A percentile compares a stretch with the other conserved stretches of the same genome.
Evolutionary conservation across 2,329 filamentous ascomycete species (phyloP).

Genomic region (Fusarium siculi): DNA sequence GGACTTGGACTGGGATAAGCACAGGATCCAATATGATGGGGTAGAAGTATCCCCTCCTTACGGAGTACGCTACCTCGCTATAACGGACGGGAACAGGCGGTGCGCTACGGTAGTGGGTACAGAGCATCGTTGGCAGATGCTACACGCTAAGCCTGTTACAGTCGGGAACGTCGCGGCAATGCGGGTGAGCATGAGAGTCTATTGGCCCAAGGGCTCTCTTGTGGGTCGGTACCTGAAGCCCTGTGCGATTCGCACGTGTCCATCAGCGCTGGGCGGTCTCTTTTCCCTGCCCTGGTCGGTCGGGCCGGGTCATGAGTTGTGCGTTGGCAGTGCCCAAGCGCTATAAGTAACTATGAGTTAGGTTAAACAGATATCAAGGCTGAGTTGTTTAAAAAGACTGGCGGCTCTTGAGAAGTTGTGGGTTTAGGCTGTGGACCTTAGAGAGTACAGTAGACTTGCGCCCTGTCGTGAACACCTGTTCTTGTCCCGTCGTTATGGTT

Average conservation of each 20-base stretch:
- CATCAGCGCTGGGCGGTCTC: slow-evolving; percentile 6
- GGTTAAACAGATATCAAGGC: slow-evolving; percentile 2
- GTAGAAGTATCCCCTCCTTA: slow-evolving; percentile 29
- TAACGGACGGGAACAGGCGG: slow-evolving; percentile 31
- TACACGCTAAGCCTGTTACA: slow-evolving; percentile 12
- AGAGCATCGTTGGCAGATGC: slow-evolving; percentile 21
- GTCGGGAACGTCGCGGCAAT: slow-evolving; percentile 31
- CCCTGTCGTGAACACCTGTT: slow-evolving; percentile 8
- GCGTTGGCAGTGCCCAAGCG: slow-evolving; percentile 32
- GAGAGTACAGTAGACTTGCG: not conserved
- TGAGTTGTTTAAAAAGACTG: slow-evolving; percentile 1
- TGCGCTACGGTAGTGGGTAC: slow-evolving; percentile 32
- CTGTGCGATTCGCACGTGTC: slow-evolving; percentile 41
- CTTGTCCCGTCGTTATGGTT: slow-evolving; percentile 29
- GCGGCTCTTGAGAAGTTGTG: not conserved
- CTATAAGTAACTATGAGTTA: slow-evolving; percentile 18
- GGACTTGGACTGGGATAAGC: slow-evolving; percentile 37
- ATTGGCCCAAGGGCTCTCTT: slow-evolving; percentile 20
- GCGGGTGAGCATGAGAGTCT: slow-evolving; percentile 27
- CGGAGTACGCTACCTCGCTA: not conserved
- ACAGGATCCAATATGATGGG: slow-evolving; percentile 39
- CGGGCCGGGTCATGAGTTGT: slow-evolving; percentile 36
- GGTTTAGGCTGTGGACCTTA: slow-evolving; percentile 1
- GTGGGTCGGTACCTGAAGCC: slow-evolving; percentile 38
- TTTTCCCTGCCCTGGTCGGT: slow-evolving; percentile 24